These are phyloP conservation scores for Acorus calamus DNA, from an alignment of 106 monocot species.

Conservation along the genomic window DNA sequence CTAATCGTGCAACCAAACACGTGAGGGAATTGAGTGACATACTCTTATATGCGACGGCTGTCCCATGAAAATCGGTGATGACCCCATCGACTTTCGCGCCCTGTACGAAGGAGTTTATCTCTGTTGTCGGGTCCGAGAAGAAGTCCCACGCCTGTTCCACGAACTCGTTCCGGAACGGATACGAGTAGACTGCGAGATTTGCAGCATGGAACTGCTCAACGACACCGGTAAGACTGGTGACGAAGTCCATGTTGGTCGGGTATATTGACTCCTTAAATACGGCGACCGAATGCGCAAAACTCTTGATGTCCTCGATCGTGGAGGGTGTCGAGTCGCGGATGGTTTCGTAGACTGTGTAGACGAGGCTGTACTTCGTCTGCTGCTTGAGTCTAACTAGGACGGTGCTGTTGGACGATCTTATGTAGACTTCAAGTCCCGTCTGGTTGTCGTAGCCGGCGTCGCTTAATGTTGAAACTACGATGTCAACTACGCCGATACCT, in stretches of 20 bases:
- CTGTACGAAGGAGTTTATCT: slow-evolving; percentile 39
- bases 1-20: no score
- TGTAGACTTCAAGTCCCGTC: slow-evolving; percentile 36
- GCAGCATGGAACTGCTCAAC: slow-evolving; percentile 28
- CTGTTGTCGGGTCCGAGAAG: slow-evolving; percentile 50
- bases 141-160: slow-evolving; percentile 56
- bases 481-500: slow-evolving; percentile 29
- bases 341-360: slow-evolving; percentile 43
- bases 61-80: slow-evolving; percentile 65
- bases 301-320: slow-evolving; percentile 45
- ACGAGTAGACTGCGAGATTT: slow-evolving; percentile 48
- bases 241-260: slow-evolving; percentile 14
- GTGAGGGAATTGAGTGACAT: no score
- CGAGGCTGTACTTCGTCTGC: slow-evolving; percentile 39
- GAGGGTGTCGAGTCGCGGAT: slow-evolving; percentile 31
- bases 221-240: slow-evolving; percentile 21
- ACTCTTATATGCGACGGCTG: slow-evolving; percentile 56
- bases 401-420: slow-evolving; percentile 64
- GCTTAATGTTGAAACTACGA: slow-evolving; percentile 33
- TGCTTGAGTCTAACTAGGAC: slow-evolving; percentile 52
- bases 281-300: slow-evolving; percentile 52
- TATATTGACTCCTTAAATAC: slow-evolving; percentile 43
- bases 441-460: slow-evolving; percentile 40
- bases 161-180: slow-evolving; percentile 59
- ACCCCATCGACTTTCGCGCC: slow-evolving; percentile 40